Evolutionary conservation across 352 stramenopile genomes (phyloP).

Genomic region (Bremia lactucae): DNA sequence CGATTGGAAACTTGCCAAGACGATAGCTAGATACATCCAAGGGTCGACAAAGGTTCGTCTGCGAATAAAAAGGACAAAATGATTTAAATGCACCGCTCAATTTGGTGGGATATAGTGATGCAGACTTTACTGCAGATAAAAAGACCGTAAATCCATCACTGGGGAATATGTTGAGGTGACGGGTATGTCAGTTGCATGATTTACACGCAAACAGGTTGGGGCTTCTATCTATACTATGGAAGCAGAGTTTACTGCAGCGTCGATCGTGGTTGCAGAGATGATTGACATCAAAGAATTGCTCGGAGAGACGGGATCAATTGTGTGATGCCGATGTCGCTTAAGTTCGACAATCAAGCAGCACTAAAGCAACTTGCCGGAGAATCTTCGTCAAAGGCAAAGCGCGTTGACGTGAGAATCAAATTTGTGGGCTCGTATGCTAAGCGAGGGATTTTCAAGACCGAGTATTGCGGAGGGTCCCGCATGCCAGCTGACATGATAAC

Average conservation of each 20-base stretch:
- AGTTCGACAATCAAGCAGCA: no score
- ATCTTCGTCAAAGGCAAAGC: not conserved
- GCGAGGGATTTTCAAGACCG: no score
- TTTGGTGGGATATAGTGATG: no score
- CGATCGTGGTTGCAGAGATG: not conserved
- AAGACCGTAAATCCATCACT: not conserved
- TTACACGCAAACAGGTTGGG: not conserved
- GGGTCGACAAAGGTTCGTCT: no score
- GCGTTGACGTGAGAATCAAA: not conserved
- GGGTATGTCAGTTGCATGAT: not conserved
- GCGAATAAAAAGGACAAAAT: no score
- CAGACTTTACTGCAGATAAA: not conserved
- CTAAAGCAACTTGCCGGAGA: not conserved
- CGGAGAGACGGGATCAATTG: not conserved
- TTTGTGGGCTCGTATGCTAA: no score
- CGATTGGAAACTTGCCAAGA: no score
- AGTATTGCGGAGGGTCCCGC: no score
- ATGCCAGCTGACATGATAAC: no score
- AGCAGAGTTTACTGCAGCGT: not conserved
- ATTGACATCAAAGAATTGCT: not conserved
- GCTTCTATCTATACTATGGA: not conserved
- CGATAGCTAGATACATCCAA: no score
- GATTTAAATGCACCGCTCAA: no score
- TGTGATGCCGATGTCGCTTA: no score
- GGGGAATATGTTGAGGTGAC: not conserved